Base-by-base conservation (phyloP, 768 basidiomycete genomes). In the Tricholoma terreum region DNA sequence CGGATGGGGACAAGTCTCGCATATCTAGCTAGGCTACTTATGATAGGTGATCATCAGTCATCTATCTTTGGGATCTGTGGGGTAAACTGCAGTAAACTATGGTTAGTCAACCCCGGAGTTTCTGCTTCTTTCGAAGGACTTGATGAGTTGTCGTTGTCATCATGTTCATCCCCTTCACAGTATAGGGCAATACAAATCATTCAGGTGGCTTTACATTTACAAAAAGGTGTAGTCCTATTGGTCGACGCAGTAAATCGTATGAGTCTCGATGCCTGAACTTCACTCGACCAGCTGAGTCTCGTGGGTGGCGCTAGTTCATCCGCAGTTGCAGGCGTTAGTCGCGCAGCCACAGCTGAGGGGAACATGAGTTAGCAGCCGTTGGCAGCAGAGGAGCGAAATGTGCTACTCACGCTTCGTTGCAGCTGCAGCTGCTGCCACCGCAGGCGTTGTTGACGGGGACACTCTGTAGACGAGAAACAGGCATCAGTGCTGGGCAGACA, bases 391-490 rank as follows among this genome's bases (percentile, higher is more conserved):
- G 36, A 27, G n/a, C 21, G 31, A 24, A 11, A 7, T 30, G 6
- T 14, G 31, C 10, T 14, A 56, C 64, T 1, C 63, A 73, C 73
- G 56, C 11, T 1, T 38, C 6, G 11, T 35, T 65, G 65, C 73
- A 73, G 15, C 56, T 59, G 64, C 68, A 70, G 55, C 51, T 53
- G 42, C 9, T 58, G 34, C 60, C 48, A 24, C 64, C 65, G 64
- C 74, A 76, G 43, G 63, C 63, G 36, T 62, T 57, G 67, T 73
- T 64, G 50, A 70, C 64, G 22, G 69, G 73, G 52, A 54, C 60
- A 65, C 56, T 66, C 72, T 76, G 52, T 27, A 38, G 30, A 17
- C 7, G 14, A 11, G 34, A 4, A 15, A 42, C 5, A 30, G 27
- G 3, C 10, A 17, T 17, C 15, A 17, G 46, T 33, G n/a, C 30